A percentile compares a stretch with the other conserved stretches of the same genome.
phyloP scores from a whole-genome alignment of 768 basidiomycete species.

The Lenzites betulinus region DNA sequence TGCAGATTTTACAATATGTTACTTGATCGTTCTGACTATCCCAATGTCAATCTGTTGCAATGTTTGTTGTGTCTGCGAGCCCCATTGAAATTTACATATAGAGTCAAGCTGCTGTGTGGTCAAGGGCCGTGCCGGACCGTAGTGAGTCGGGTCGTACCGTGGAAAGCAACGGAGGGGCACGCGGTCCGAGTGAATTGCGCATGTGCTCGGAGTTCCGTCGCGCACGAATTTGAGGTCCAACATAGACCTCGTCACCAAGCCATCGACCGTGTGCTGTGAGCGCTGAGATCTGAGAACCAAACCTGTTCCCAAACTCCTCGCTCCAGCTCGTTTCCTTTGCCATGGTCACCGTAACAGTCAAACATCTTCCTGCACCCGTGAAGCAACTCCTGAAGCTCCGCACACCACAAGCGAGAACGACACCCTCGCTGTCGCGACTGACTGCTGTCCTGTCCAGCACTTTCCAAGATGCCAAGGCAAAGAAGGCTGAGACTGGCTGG shows the following conservation, averaged over 20 bases:
- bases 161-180: conserved; percentile 2
- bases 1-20: conserved; percentile 6
- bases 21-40: neutral
- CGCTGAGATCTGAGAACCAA: neutral
- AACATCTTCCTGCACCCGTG: conserved; percentile 59
- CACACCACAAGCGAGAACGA: conserved; percentile 58
- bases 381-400: conserved; percentile 74
- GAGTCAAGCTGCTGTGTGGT: neutral
- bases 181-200: conserved; percentile 6
- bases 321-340: neutral
- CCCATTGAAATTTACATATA: too few relatives aligned
- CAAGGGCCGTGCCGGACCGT: neutral
- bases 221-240: neutral
- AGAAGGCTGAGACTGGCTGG: conserved; percentile 77
- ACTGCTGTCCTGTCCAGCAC: conserved; percentile 60
- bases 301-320: neutral
- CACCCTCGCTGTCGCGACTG: conserved; percentile 56
- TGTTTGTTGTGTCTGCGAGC: conserved; percentile 7
- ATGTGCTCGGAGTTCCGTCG: neutral
- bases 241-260: neutral
- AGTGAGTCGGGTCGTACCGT: neutral
- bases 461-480: conserved; percentile 62
- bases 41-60: conserved; percentile 12
- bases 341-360: conserved; percentile 40
- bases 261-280: neutral